These are phyloP conservation scores for Myriosclerotinia scirpicola DNA, from an alignment of 2,329 filamentous ascomycete species.

Conservation along the genomic window DNA sequence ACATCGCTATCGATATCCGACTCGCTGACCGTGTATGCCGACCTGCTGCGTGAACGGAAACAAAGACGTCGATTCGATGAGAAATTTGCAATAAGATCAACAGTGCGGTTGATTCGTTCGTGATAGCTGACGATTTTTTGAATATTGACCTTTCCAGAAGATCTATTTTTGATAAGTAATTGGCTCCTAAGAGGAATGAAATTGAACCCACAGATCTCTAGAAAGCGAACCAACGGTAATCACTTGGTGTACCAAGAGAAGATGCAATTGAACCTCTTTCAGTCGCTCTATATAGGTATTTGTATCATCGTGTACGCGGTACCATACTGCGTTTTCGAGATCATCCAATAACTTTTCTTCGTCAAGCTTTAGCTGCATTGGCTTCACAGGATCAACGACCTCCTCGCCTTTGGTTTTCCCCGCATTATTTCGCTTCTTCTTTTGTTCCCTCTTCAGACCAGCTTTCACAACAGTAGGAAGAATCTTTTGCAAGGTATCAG, in stretches of 20 bases:
- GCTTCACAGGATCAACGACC: constrained; percentile 4
- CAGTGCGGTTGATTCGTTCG: constrained; percentile 32
- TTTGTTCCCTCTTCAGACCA: constrained; percentile 25
- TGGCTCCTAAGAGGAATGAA: not conserved
- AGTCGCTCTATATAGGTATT: constrained; percentile 26
- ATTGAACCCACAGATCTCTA: constrained; percentile 29
- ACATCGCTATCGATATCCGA: constrained; percentile 25
- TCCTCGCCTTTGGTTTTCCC: constrained; percentile 17
- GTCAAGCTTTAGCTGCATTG: constrained; percentile 27
- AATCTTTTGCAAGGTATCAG: constrained; percentile 28
- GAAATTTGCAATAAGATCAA: constrained; percentile 28
- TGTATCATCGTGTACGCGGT: not conserved
- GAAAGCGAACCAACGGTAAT: constrained; percentile 30
- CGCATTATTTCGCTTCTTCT: constrained; percentile 24
- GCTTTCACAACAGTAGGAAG: constrained; percentile 24
- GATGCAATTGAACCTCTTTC: constrained; percentile 32
- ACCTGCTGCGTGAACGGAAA: constrained; percentile 19
- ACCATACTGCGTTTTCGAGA: constrained; percentile 31
- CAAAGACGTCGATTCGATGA: constrained; percentile 10
- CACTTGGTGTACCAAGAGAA: constrained; percentile 34
- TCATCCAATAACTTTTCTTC: constrained; percentile 28
- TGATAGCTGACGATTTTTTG: constrained; percentile 31
- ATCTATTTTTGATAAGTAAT: constrained; percentile 25
- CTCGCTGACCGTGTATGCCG: constrained; percentile 18
- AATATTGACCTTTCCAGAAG: constrained; percentile 31